A percentile compares a stretch with the other conserved stretches of the same genome.
Conservation (phyloP, 371 early-diverging fungal genomes). For the Actinomucor elegans region DNA sequence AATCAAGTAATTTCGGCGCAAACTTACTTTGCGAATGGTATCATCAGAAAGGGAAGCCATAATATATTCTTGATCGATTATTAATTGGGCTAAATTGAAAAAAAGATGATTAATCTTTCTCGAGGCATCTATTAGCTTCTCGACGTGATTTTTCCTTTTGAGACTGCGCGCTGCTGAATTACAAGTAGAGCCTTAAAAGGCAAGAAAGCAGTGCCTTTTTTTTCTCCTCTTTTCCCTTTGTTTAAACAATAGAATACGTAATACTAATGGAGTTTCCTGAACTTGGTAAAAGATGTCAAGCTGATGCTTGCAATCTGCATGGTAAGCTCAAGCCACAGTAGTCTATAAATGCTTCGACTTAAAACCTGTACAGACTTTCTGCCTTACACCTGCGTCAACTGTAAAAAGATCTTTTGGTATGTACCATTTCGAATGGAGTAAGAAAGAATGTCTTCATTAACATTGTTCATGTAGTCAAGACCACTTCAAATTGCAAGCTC, state of each 20-base stretch:
- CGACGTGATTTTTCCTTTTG: too few relatives aligned
- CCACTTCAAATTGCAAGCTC: slow-evolving; percentile 60
- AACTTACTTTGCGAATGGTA: slow-evolving; percentile 41
- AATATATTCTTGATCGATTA: not conserved
- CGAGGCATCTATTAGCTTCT: not conserved
- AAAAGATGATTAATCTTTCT: not conserved
- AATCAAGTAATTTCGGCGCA: too few relatives aligned
- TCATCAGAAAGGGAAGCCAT: slow-evolving; percentile 51
- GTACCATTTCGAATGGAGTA: not conserved
- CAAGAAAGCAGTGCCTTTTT: too few relatives aligned
- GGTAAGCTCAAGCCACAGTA: slow-evolving; percentile 21
- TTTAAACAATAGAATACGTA: not conserved
- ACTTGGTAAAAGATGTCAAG: slow-evolving; percentile 58
- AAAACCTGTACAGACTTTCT: slow-evolving; percentile 46
- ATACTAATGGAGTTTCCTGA: slow-evolving; percentile 51
- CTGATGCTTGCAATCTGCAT: slow-evolving; percentile 41
- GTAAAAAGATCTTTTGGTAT: slow-evolving; percentile 59
- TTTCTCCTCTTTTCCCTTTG: slow-evolving; percentile 2
- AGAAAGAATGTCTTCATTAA: not conserved
- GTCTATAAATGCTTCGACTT: not conserved
- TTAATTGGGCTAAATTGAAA: too few relatives aligned
- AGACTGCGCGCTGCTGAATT: too few relatives aligned
- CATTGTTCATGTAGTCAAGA: slow-evolving; percentile 41
- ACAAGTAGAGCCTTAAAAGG: too few relatives aligned
- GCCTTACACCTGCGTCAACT: slow-evolving; percentile 58